Percentiles rank a stretch among this genome's conserved stretches.
Evolutionary conservation across 306 rosid genomes (phyloP).

Genomic region (Alnus glutinosa): DNA sequence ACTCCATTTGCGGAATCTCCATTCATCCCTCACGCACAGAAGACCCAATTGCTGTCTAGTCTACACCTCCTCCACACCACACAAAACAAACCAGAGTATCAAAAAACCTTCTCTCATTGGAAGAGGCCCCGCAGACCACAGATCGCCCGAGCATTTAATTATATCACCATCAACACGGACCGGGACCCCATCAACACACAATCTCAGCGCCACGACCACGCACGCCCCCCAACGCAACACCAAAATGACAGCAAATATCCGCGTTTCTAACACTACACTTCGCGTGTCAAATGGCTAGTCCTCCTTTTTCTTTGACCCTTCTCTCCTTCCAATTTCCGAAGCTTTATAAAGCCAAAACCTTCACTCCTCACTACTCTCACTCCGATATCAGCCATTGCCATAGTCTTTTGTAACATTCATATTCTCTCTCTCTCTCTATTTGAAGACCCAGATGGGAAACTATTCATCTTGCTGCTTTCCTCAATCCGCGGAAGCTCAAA

Average conservation of each 20-base stretch:
- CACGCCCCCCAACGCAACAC: conserved; percentile 7
- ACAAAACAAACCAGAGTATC: background rate
- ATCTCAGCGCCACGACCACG: conserved; percentile 7
- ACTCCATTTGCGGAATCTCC: background rate
- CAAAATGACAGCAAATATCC: conserved; percentile 20
- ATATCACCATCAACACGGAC: background rate
- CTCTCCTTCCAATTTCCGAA: background rate
- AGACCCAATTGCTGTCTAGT: background rate
- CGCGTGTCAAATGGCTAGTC: background rate
- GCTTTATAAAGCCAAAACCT: conserved; percentile 9
- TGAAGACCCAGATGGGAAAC: conserved; percentile 29
- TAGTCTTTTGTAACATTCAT: background rate
- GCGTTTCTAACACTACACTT: conserved; percentile 37
- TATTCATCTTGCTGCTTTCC: conserved; percentile 20
- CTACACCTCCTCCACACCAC: background rate
- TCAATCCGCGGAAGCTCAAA: background rate
- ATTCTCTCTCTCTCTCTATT: background rate
- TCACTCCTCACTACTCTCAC: background rate
- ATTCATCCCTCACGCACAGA: background rate
- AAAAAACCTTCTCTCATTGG: background rate
- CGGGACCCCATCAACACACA: background rate
- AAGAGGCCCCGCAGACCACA: background rate
- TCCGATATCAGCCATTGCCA: background rate
- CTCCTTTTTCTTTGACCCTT: conserved; percentile 4
- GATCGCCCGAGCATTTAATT: background rate